These are phyloP conservation scores for Fomitopsis betulina DNA, from an alignment of 1,284 basidiomycete species.

Conservation along the genomic window DNA sequence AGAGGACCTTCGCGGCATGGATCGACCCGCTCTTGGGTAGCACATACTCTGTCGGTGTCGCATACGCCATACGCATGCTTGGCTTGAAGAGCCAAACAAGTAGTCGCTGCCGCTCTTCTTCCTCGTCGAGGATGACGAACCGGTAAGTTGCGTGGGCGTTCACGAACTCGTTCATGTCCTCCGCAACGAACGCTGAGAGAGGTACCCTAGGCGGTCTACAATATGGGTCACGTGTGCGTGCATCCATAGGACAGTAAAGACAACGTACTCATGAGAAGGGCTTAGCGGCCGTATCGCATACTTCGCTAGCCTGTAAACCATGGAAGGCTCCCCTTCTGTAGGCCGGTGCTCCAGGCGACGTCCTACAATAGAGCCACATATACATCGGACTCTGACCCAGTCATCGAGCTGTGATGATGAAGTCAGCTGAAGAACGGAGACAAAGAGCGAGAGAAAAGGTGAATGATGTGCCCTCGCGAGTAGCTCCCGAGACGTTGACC, in stretches of 20 bases:
- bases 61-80: conserved; percentile 71
- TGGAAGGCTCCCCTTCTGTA: conserved; percentile 33
- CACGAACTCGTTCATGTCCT: conserved; percentile 84
- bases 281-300: conserved; percentile 76
- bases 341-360: conserved; percentile 52
- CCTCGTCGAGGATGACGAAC: conserved; percentile 81
- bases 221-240: not conserved
- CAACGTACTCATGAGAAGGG: conserved; percentile 53
- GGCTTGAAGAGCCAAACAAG: conserved; percentile 91
- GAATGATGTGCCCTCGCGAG: conserved; percentile 66
- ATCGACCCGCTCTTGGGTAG: conserved; percentile 62
- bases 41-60: conserved; percentile 46
- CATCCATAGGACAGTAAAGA: not conserved
- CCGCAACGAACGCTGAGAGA: conserved; percentile 77
- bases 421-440: conserved; percentile 15
- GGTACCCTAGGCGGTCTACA: conserved; percentile 60
- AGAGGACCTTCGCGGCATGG: conserved; percentile 70
- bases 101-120: conserved; percentile 72
- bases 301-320: conserved; percentile 69
- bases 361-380: conserved; percentile 76
- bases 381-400: conserved; percentile 64
- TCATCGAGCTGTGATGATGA: conserved; percentile 43
- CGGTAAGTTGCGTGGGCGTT: conserved; percentile 88
- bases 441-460: not conserved
- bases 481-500: conserved; percentile 78